Conservation (phyloP, 768 basidiomycete genomes). For the Tricholoma sp. region DNA sequence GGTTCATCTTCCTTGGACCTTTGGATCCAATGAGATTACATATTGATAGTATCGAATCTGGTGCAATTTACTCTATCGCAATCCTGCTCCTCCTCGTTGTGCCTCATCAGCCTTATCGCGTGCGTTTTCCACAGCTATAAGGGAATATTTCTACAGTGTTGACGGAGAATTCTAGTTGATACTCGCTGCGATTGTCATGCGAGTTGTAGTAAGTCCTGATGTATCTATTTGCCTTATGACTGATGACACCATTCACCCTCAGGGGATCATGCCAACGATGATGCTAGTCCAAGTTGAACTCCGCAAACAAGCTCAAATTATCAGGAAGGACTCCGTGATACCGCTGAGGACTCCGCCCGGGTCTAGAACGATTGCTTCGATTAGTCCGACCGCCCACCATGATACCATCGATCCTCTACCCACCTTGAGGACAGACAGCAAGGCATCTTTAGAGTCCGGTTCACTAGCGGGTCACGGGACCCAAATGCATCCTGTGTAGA, state of each 20-base stretch:
- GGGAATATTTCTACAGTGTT: neutral
- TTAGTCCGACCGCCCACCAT: neutral
- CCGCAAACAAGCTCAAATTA: neutral
- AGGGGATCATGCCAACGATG: neutral
- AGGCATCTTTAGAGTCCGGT: neutral
- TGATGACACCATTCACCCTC: too few relatives aligned
- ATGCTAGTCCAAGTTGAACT: constrained; percentile 17
- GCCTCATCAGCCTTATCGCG: neutral
- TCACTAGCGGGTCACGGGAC: neutral
- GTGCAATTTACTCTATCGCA: neutral
- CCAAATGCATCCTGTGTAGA: neutral
- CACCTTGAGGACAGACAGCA: neutral
- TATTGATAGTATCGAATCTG: neutral
- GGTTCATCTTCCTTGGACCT: neutral
- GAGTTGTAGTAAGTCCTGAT: too few relatives aligned
- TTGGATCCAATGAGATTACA: neutral
- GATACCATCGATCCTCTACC: neutral
- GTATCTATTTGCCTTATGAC: too few relatives aligned
- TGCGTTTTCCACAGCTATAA: neutral
- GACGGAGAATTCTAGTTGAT: neutral
- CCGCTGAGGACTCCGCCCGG: neutral
- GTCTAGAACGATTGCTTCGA: neutral
- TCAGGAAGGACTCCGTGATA: neutral
- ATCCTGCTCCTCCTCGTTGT: neutral
- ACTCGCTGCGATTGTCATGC: too few relatives aligned